Conservation (phyloP, 495 filamentous ascomycete genomes). For the Penicillium argentinense region DNA sequence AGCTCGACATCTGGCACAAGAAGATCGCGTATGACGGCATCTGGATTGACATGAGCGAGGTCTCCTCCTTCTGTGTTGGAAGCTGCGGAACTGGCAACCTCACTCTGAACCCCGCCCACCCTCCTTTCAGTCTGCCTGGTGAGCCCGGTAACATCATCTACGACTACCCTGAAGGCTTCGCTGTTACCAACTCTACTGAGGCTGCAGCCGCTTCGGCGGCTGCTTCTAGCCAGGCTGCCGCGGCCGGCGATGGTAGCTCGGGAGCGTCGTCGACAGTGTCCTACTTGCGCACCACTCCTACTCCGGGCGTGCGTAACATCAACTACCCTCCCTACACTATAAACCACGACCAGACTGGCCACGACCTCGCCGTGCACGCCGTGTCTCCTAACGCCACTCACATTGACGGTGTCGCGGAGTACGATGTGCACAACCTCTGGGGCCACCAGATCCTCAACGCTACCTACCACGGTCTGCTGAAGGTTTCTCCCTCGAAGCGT, state of each 20-base stretch:
- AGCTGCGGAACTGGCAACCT: conserved; percentile 71
- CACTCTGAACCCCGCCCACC: conserved; percentile 68
- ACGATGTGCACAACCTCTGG: conserved; percentile 78
- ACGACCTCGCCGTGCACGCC: conserved; percentile 72
- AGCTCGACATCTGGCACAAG: conserved; percentile 58
- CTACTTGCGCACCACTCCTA: conserved; percentile 65
- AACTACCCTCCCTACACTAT: conserved; percentile 81
- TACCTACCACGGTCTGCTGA: conserved; percentile 71
- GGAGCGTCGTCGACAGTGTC: conserved; percentile 38
- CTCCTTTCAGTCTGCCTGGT: conserved; percentile 65
- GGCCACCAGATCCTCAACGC: conserved; percentile 78
- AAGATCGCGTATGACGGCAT: conserved; percentile 60
- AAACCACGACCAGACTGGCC: conserved; percentile 66
- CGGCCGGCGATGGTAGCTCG: conserved; percentile 35
- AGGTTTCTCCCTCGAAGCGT: conserved; percentile 62
- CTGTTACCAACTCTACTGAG: conserved; percentile 67
- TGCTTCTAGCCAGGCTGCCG: conserved; percentile 50
- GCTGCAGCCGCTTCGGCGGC: conserved; percentile 58
- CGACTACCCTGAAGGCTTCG: conserved; percentile 71
- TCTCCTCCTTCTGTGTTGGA: conserved; percentile 79
- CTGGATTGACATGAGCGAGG: conserved; percentile 67
- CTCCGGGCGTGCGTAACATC: conserved; percentile 68
- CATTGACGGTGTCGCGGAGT: conserved; percentile 66
- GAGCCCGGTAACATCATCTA: conserved; percentile 59
- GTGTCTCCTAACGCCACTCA: conserved; percentile 79